Conservation (phyloP, 1,139 yeast species). For the Lodderomyces elongisporus region DNA sequence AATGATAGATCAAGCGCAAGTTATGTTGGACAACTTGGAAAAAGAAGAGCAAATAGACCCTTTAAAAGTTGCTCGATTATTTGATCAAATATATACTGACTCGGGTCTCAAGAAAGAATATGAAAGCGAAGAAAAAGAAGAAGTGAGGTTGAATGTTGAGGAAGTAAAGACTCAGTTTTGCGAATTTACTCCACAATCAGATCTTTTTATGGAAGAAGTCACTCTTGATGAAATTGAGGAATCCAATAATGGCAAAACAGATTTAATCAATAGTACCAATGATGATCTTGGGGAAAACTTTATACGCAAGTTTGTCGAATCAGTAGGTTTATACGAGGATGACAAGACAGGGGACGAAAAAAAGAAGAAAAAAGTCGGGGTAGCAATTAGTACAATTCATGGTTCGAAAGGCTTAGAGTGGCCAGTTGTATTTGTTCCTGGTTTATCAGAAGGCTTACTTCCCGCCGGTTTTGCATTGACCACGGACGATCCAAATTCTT, state of each 20-base stretch:
- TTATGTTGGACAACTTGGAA: slow-evolving; percentile 1
- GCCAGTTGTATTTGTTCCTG: slow-evolving; percentile 86
- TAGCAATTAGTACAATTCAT: slow-evolving; percentile 70
- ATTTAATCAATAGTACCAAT: slow-evolving; percentile 14
- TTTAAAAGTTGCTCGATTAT: slow-evolving; percentile 12
- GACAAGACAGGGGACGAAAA: slow-evolving; percentile 14
- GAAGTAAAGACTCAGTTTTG: slow-evolving; percentile 42
- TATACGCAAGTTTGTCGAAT: slow-evolving; percentile 50
- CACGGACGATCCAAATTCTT: slow-evolving; percentile 11
- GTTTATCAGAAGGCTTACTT: slow-evolving; percentile 55
- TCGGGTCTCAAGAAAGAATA: slow-evolving; percentile 32
- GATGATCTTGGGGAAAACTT: slow-evolving; percentile 17
- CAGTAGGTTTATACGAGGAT: slow-evolving; percentile 53
- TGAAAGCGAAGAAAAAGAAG: slow-evolving; percentile 19
- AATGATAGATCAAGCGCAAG: slow-evolving; percentile 19
- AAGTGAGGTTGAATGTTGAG: slow-evolving; percentile 25
- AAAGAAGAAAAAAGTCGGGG: slow-evolving; percentile 10
- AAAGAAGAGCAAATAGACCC: slow-evolving; percentile 6
- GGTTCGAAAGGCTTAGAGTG: slow-evolving; percentile 93
- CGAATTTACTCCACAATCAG: slow-evolving; percentile 45
- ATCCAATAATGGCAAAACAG: slow-evolving; percentile 41
- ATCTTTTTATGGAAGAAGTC: slow-evolving; percentile 42
- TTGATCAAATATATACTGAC: slow-evolving; percentile 21
- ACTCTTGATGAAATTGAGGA: slow-evolving; percentile 33
- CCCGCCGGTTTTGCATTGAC: slow-evolving; percentile 44